Base-by-base conservation (phyloP, 2,329 filamentous ascomycete species). In the Tolypocladium amazonense region DNA sequence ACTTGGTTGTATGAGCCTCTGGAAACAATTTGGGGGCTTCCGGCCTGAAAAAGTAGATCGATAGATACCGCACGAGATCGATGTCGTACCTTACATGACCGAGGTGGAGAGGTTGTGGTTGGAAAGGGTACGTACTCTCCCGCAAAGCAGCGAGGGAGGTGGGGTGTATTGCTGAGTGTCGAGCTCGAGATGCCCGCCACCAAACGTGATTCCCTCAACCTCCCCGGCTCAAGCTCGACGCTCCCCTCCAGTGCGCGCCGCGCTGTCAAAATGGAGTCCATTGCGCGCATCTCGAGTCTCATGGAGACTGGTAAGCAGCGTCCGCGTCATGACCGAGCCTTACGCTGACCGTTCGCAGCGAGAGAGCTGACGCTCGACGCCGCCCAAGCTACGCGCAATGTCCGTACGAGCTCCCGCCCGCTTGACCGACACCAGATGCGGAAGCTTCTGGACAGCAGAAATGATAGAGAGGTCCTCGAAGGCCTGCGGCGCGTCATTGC, bases 351-450 rank as follows among this genome's bases (percentile, higher is more conserved):
- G 15, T 37, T 50, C 58, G 53, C 77, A 96, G 94, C 94, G 72
- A 89, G 94, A 76, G 94, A 97, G 77, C 87, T 99, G 71, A 99
- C 94, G 60, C 86, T 99, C 76, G 94, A 99, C 82, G 94, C 94
- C 66, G 93, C 94, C 68, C 90, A 92, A 74, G 90, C 92, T 67
- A 92, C 92, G 67, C 85, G 90, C 70, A 83, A 79, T 71, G 80
- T 81, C 62, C 80, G 85, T 62, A 80, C 81, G 66, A 79, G 85
- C 41, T 80, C 84, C 30, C 84, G 85, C 58, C 84, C 86, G 54
- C 77, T 94, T 64, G 88, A 92, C 62, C 83, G 86, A n/a, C 80
- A 83, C 61, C 92, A 97, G 76, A 88, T 97, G 71, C 95, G 95
- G 80, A 96, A 93, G 77, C 84, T 97, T 23, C 82, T 99, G 64